Conservation (phyloP, 1,284 basidiomycete genomes). For the Vanrija sp. region DNA sequence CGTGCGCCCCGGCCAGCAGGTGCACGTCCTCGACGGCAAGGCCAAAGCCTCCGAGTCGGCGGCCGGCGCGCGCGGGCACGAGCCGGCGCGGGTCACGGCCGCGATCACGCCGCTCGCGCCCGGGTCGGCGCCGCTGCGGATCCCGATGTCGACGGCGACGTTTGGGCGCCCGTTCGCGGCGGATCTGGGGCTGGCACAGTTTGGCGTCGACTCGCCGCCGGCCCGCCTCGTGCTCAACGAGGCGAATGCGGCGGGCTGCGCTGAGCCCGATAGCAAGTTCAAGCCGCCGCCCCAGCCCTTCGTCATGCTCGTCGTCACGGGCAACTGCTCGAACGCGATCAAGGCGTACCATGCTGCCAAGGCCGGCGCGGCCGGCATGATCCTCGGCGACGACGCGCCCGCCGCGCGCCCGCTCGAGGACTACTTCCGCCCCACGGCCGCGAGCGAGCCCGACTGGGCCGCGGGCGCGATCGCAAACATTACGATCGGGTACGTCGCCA, state of each 20-base stretch:
- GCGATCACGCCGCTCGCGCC: too few species aligned
- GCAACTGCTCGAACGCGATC: conserved; percentile 74
- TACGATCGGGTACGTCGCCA: background rate
- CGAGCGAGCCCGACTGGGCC: conserved; percentile 11
- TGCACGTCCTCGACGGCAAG: conserved; percentile 36
- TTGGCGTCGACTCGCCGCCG: background rate
- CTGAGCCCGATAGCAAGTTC: conserved; percentile 1
- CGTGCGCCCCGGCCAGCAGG: conserved; percentile 70
- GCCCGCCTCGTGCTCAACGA: conserved; percentile 12
- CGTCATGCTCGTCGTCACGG: conserved; percentile 51
- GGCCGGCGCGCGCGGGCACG: too few species aligned
- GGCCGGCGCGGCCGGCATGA: conserved; percentile 68
- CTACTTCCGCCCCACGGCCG: conserved; percentile 38
- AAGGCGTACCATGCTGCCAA: conserved; percentile 64
- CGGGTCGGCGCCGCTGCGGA: too few species aligned
- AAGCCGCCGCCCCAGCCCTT: conserved; percentile 5
- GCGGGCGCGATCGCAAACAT: background rate
- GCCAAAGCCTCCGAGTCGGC: too few species aligned
- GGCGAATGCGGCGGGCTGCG: conserved; percentile 15
- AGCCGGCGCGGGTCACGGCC: too few species aligned
- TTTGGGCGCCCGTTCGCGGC: conserved; percentile 56
- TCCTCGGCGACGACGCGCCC: conserved; percentile 55
- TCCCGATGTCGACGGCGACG: conserved; percentile 53
- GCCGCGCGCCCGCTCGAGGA: conserved; percentile 4
- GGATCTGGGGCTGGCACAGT: background rate